A percentile compares a stretch with the other conserved stretches of the same genome.
These are phyloP conservation scores for Graphiopsis chlorocephala DNA, from an alignment of 2,329 filamentous ascomycete species.

Conservation along the genomic window DNA sequence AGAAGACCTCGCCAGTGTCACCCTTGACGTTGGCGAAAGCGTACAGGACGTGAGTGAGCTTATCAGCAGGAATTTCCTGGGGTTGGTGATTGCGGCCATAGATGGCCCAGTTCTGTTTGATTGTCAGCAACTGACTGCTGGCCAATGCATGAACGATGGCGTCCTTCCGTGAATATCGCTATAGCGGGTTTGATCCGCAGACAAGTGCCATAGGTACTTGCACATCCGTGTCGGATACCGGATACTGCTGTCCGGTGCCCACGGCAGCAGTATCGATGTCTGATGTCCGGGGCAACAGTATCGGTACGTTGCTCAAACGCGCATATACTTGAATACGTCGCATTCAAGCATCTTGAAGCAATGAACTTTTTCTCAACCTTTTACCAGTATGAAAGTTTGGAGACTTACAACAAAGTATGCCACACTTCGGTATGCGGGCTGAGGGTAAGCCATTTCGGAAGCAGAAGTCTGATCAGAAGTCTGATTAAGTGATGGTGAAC, in stretches of 20 bases:
- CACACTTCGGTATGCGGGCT: slow-evolving; percentile 7
- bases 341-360: neutral
- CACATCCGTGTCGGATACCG: slow-evolving; percentile 59
- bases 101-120: slow-evolving; percentile 58
- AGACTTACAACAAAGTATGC: slow-evolving; percentile 13
- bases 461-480: neutral
- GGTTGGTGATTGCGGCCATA: slow-evolving; percentile 80
- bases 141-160: neutral
- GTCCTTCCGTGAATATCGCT: neutral
- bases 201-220: neutral
- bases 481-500: neutral
- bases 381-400: neutral
- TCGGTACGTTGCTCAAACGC: neutral
- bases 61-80: slow-evolving; percentile 72
- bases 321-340: neutral
- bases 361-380: neutral
- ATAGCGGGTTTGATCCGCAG: neutral
- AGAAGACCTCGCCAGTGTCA: slow-evolving; percentile 72
- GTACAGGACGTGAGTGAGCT: slow-evolving; percentile 85
- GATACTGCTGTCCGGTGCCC: neutral
- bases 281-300: too few species aligned
- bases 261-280: neutral
- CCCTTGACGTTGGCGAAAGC: slow-evolving; percentile 81
- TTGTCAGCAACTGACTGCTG: slow-evolving; percentile 47
- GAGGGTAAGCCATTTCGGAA: neutral